These are phyloP conservation scores for Nannochloris sp. DNA, from an alignment of 139 green algal genomes.

Conservation along the genomic window DNA sequence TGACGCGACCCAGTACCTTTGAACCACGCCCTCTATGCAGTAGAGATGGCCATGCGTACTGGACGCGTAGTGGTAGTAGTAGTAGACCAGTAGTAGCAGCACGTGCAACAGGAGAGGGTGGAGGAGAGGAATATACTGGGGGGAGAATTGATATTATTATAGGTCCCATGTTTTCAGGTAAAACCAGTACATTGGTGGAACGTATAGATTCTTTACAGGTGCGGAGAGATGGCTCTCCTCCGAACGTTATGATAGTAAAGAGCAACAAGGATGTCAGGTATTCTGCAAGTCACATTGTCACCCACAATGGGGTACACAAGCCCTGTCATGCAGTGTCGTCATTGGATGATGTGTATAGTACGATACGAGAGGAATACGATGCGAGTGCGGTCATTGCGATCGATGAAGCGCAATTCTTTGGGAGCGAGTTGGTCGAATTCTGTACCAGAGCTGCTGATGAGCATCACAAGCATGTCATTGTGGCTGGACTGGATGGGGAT, in stretches of 20 bases:
- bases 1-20: no score
- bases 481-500: constrained; percentile 68
- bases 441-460: constrained; percentile 49
- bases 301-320: constrained; percentile 32
- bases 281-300: constrained; percentile 22
- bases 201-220: constrained; percentile 23
- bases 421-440: constrained; percentile 55
- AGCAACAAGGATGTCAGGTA: constrained; percentile 55
- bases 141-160: constrained; percentile 52
- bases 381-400: constrained; percentile 52
- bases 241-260: constrained; percentile 53
- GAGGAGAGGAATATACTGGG: background rate
- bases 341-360: constrained; percentile 15
- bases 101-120: background rate
- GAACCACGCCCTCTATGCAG: no score
- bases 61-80: background rate
- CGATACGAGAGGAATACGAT: constrained; percentile 6
- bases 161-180: constrained; percentile 71
- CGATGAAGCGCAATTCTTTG: constrained; percentile 80
- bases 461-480: constrained; percentile 50
- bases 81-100: background rate
- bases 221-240: constrained; percentile 22
- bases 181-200: constrained; percentile 33
- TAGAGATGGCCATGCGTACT: no score
- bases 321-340: constrained; percentile 19